Evolutionary conservation across 805 yeast species (phyloP).

Genomic region (Danielia oregonensis): DNA sequence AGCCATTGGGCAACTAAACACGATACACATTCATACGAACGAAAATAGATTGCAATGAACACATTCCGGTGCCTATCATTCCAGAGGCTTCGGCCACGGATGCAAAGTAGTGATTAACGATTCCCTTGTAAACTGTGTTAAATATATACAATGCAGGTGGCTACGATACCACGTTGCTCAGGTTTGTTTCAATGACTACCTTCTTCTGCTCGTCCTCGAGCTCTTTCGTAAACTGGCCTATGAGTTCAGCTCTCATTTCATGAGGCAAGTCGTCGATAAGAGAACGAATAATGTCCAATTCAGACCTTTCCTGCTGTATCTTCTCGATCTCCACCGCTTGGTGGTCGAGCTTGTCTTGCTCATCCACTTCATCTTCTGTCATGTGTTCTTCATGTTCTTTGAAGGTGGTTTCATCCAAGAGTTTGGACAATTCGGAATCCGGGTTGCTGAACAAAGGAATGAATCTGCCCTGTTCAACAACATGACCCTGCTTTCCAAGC

Average conservation of each 20-base stretch:
- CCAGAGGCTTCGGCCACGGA: too few relatives aligned
- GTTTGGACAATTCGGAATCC: slow-evolving; percentile 37
- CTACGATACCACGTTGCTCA: slow-evolving; percentile 4
- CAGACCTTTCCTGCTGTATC: slow-evolving; percentile 11
- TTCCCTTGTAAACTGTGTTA: too few relatives aligned
- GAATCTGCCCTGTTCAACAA: slow-evolving; percentile 38
- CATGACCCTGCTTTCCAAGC: slow-evolving; percentile 39
- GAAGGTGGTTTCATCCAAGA: slow-evolving; percentile 34
- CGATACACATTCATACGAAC: not conserved
- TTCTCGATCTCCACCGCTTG: slow-evolving; percentile 23
- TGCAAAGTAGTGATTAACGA: too few relatives aligned
- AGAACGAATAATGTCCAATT: slow-evolving; percentile 24
- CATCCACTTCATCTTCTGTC: slow-evolving; percentile 23
- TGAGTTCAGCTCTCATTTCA: slow-evolving; percentile 27
- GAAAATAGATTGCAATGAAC: not conserved
- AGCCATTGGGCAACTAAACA: slow-evolving; percentile 31
- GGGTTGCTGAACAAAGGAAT: slow-evolving; percentile 39
- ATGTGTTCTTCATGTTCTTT: slow-evolving; percentile 17
- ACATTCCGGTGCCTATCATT: too few relatives aligned
- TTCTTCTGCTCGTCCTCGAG: slow-evolving; percentile 10
- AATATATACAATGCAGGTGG: slow-evolving; percentile 9
- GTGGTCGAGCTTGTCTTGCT: slow-evolving; percentile 22
- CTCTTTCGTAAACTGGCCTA: slow-evolving; percentile 24
- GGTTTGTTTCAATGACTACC: slow-evolving; percentile 4
- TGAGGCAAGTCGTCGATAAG: slow-evolving; percentile 36